Evolutionary conservation across 2,329 filamentous ascomycete genomes (phyloP), one percentile per base, ranked within the genome.

Genomic region (Botrytis squamosa): DNA sequence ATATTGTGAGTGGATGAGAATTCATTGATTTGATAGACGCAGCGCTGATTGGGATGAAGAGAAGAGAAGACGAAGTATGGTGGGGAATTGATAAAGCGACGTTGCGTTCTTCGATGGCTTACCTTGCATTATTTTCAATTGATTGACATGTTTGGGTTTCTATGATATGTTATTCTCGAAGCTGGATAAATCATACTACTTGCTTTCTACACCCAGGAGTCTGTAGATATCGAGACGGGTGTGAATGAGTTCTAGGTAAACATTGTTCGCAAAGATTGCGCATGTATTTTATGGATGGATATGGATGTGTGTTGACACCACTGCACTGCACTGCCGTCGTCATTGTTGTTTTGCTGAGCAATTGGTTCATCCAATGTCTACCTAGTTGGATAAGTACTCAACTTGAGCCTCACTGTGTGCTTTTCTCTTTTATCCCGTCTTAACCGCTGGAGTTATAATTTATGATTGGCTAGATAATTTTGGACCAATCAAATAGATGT

Each of bases 21-120:
- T 22, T 59, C 22, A 0, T 36, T 5, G 33, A 12, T 1, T 20
- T 22, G 29, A 36, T 36, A 33, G 8, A 22, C 0, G 29, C 20
- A 14, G 57, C 9, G 33, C 2, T 36, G 9, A 38, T 60, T 25
- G 33, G 1, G 22, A 62, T 25, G 25, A 1, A 25, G 49, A 3
- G 10, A 52, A 52, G 12, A 52, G 10, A 52, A 52, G 12, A 52
- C 0, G 10, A 52, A 14, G 49, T n/a, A n/a, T n/a, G 49, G 25
- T n/a, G 10, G 10, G 10, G 10, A 5, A 14, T n/a, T 52, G 4
- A 1, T n/a, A 2, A n/a, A 14, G 25, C 25, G 49, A 0, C 0
- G 49, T n/a, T 55, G 25, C 3, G 25, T 55, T n/a, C 5, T 52
- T 55, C 25, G 2, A 62, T 40, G 10, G 22, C 7, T 62, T 62